phyloP scores from a whole-genome alignment of 148 eudicot species.

The Silene latifolia region DNA sequence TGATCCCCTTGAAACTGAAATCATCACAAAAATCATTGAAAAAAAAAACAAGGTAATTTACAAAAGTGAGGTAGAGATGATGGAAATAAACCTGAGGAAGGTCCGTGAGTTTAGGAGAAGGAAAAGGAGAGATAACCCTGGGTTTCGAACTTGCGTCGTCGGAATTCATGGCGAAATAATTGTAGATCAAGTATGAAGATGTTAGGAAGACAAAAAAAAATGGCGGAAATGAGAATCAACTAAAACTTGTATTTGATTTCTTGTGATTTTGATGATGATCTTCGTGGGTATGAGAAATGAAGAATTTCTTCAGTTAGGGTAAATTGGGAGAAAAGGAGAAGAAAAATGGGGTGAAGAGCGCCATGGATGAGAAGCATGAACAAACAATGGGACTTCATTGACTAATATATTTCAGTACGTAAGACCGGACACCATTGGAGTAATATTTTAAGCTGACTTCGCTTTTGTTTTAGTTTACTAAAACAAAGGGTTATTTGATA shows the following conservation, averaged over 20 bases:
- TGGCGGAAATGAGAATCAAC: slow-evolving; percentile 26
- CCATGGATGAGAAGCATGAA: background rate
- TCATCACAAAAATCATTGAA: background rate
- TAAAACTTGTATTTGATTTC: no score
- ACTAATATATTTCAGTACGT: no score
- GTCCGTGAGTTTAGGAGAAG: slow-evolving; percentile 88
- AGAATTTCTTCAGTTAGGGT: no score
- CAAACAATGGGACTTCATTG: background rate
- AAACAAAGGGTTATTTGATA: no score
- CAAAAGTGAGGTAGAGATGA: background rate
- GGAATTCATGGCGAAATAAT: slow-evolving; percentile 18
- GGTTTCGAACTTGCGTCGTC: slow-evolving; percentile 30
- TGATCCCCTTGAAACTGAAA: slow-evolving; percentile 96
- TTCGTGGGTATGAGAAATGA: no score
- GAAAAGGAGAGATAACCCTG: slow-evolving; percentile 84
- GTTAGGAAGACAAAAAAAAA: slow-evolving; percentile 29
- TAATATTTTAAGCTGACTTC: no score
- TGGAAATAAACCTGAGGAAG: slow-evolving; percentile 68
- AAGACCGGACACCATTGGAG: no score
- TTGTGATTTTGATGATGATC: no score
- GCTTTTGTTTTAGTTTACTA: no score
- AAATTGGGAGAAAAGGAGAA: no score
- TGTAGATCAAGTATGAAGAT: slow-evolving; percentile 34
- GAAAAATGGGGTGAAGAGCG: no score
- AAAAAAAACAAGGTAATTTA: background rate